Conservation (phyloP, 441 rosid species). For the Geranium incanum region DNA sequence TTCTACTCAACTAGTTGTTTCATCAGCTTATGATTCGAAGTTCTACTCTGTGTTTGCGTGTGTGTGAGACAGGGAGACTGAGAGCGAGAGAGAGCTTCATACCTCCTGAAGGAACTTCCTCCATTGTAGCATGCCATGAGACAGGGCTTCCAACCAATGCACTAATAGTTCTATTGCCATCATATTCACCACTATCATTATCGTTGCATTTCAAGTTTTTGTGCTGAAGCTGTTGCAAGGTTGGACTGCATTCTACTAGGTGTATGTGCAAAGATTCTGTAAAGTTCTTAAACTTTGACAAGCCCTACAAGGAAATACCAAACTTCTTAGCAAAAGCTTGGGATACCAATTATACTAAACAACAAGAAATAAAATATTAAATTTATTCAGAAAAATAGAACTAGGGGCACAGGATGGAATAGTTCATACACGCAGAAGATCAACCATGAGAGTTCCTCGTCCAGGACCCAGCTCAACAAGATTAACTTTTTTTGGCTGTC, state of each 20-base stretch:
- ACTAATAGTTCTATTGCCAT: conserved; percentile 40
- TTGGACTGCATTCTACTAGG: conserved; percentile 87
- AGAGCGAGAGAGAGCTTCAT: conserved; percentile 27
- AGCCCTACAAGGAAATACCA: conserved; percentile 45
- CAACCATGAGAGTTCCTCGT: conserved; percentile 86
- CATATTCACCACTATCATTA: conserved; percentile 27
- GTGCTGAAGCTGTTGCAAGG: conserved; percentile 64
- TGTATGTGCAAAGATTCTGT: conserved; percentile 71
- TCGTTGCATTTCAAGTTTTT: conserved; percentile 53
- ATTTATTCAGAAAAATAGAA: too few relatives aligned
- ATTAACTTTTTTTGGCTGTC: conserved; percentile 62
- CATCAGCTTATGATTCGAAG: background rate
- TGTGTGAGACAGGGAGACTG: conserved; percentile 10
- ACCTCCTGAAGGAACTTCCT: conserved; percentile 83
- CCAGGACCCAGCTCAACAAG: conserved; percentile 91
- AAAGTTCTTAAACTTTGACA: conserved; percentile 61
- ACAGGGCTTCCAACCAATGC: conserved; percentile 55
- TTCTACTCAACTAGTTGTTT: background rate
- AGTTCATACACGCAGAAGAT: conserved; percentile 70
- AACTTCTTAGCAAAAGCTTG: background rate
- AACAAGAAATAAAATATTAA: background rate
- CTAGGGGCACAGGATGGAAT: conserved; percentile 5
- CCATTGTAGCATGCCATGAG: conserved; percentile 67
- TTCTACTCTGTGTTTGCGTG: background rate
- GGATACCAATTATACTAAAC: background rate